Conservation (phyloP, 768 basidiomycete genomes). For the Porphyrellus cyaneotinctus region DNA sequence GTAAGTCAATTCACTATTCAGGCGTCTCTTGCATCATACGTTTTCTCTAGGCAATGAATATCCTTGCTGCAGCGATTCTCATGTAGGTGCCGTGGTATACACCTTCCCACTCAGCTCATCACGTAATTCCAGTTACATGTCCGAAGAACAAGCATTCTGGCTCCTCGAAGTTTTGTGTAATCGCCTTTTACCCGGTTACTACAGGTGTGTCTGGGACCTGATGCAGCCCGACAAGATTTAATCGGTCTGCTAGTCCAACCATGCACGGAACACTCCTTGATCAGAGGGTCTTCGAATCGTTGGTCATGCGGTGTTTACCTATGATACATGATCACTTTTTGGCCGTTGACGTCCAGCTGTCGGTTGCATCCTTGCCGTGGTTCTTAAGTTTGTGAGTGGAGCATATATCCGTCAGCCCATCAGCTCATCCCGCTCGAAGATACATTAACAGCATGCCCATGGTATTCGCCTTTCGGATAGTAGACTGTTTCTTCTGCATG, state of each 20-base stretch:
- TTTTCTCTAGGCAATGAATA: slow-evolving; percentile 83
- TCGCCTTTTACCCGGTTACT: slow-evolving; percentile 94
- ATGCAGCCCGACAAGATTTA: neutral
- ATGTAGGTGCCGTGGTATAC: slow-evolving; percentile 50
- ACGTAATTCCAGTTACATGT: slow-evolving; percentile 74
- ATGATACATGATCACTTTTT: slow-evolving; percentile 93
- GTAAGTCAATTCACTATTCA: slow-evolving; percentile 33
- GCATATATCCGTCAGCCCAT: neutral
- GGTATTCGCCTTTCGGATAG: slow-evolving; percentile 96
- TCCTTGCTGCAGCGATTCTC: slow-evolving; percentile 90
- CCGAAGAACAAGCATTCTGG: slow-evolving; percentile 99
- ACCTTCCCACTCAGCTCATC: slow-evolving; percentile 7
- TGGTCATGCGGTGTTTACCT: slow-evolving; percentile 85
- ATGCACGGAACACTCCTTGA: slow-evolving; percentile 99
- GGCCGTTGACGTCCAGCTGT: slow-evolving; percentile 90
- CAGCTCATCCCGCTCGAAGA: slow-evolving; percentile 27
- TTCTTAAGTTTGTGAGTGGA: slow-evolving; percentile 87
- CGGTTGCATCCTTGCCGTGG: slow-evolving; percentile 96
- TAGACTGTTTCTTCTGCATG: slow-evolving; percentile 99
- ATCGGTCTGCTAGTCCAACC: slow-evolving; percentile 60
- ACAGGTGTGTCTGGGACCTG: slow-evolving; percentile 54
- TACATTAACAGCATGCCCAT: slow-evolving; percentile 95
- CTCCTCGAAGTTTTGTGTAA: slow-evolving; percentile 92
- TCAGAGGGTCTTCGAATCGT: slow-evolving; percentile 93
- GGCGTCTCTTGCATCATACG: neutral